A percentile compares a stretch with the other conserved stretches of the same genome.
Evolutionary conservation across 768 basidiomycete genomes (phyloP).

Genomic region (Megacollybia marginata): DNA sequence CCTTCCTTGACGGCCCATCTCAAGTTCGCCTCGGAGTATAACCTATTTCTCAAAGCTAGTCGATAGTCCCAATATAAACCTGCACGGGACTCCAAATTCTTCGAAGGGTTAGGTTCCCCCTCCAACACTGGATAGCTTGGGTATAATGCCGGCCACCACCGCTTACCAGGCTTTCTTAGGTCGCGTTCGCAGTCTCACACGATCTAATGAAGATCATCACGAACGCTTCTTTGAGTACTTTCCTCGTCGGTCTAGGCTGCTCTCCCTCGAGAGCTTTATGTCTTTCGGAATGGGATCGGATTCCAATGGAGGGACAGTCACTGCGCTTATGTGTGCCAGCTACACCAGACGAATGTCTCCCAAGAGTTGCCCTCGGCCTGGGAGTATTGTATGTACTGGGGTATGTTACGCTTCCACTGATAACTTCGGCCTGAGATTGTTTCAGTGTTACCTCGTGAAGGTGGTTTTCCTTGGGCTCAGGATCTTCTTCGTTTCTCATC

Average conservation of each 20-base stretch:
- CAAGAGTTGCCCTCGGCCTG: conserved; percentile 8
- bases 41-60: too few species aligned
- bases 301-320: conserved; percentile 15
- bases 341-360: conserved; percentile 1
- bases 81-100: too few species aligned
- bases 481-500: not conserved
- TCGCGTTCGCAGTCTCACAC: not conserved
- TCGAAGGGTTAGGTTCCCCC: too few species aligned
- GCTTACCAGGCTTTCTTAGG: not conserved
- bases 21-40: too few species aligned
- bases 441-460: conserved; percentile 22
- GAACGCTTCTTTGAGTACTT: not conserved
- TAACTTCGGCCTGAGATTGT: conserved; percentile 3
- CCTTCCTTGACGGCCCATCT: too few species aligned
- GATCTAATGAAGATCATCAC: not conserved
- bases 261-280: conserved; percentile 14
- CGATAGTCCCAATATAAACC: too few species aligned
- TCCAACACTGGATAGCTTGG: too few species aligned
- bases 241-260: not conserved
- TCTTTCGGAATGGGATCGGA: conserved; percentile 21
- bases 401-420: conserved; percentile 7
- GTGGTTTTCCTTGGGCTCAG: conserved; percentile 2
- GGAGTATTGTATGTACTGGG: conserved; percentile 14
- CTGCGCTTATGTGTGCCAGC: conserved; percentile 20
- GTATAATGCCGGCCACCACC: not conserved